These are phyloP conservation scores for Diaporthe destruens DNA, from an alignment of 2,329 filamentous ascomycete genomes.

Conservation along the genomic window DNA sequence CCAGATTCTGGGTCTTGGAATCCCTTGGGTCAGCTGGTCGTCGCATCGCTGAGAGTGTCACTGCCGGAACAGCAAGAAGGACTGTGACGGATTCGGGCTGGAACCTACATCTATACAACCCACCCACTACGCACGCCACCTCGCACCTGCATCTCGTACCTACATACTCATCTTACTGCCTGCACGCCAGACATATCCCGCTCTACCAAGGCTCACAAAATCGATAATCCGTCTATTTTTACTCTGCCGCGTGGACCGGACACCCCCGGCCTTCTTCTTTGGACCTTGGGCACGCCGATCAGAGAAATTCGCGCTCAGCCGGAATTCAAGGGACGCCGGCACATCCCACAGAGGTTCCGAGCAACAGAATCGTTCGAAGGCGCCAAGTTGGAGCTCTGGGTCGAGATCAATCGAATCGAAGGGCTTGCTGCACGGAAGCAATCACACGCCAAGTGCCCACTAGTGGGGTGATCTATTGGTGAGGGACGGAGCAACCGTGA, in stretches of 20 bases:
- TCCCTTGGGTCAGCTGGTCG: conserved; percentile 20
- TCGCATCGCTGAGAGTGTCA: conserved; percentile 34
- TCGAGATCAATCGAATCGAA: conserved; percentile 16
- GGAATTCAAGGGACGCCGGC: conserved; percentile 2
- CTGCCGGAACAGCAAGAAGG: conserved; percentile 16
- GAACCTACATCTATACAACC: conserved; percentile 25
- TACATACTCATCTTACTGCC: conserved; percentile 5
- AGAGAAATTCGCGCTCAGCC: background rate
- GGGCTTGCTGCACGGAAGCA: conserved; percentile 18
- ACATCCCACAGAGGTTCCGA: background rate
- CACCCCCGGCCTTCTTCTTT: conserved; percentile 19
- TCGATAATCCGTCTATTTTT: conserved; percentile 27
- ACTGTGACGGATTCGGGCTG: conserved; percentile 15
- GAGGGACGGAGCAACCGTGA: conserved; percentile 25
- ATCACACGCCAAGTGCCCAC: conserved; percentile 41
- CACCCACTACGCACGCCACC: conserved; percentile 5
- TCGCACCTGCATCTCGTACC: conserved; percentile 35
- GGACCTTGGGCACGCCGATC: conserved; percentile 21
- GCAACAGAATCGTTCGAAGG: background rate
- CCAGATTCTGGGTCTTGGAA: conserved; percentile 23
- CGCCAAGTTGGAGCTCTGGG: conserved; percentile 2
- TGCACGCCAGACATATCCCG: background rate
- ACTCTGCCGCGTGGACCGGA: conserved; percentile 22
- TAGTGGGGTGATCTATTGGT: conserved; percentile 37
- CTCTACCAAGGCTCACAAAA: conserved; percentile 12